Evolutionary conservation across 441 rosid genomes (phyloP).

Genomic region (Populus hybrid): DNA sequence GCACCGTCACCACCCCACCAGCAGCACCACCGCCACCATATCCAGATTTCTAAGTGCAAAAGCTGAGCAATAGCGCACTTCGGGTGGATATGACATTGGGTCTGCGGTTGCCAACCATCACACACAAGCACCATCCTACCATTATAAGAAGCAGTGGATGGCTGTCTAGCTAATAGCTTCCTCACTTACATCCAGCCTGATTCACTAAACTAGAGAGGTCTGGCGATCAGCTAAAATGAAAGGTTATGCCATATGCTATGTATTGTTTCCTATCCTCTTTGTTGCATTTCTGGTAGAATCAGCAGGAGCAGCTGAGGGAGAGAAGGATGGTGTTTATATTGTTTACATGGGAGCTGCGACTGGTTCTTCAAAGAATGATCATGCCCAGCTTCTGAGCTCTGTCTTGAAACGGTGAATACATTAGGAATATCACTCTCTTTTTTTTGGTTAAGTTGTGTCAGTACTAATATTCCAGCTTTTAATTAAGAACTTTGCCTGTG

Average conservation of each 20-base stretch:
- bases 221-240: slow-evolving; percentile 12
- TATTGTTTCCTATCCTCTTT: not conserved
- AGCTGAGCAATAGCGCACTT: slow-evolving; percentile 1
- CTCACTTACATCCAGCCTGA: not conserved
- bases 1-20: not conserved
- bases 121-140: not conserved
- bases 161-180: not conserved
- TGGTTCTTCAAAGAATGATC: slow-evolving; percentile 33
- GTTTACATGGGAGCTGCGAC: slow-evolving; percentile 76
- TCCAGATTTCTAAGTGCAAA: not conserved
- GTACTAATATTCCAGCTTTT: not conserved
- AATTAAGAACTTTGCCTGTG: not conserved
- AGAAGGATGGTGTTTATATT: slow-evolving; percentile 48
- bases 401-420: slow-evolving; percentile 41
- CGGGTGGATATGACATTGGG: not conserved
- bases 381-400: slow-evolving; percentile 52
- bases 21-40: not conserved
- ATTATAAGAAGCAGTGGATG: not conserved
- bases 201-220: not conserved
- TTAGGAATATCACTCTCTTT: not conserved
- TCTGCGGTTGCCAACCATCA: not conserved
- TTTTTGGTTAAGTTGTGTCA: not conserved
- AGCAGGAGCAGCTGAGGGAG: not conserved
- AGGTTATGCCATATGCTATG: not conserved
- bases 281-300: not conserved